A percentile compares a stretch with the other conserved stretches of the same genome.
These are phyloP conservation scores for Fomitopsis betulina DNA, from an alignment of 1,284 basidiomycete species.

Conservation along the genomic window DNA sequence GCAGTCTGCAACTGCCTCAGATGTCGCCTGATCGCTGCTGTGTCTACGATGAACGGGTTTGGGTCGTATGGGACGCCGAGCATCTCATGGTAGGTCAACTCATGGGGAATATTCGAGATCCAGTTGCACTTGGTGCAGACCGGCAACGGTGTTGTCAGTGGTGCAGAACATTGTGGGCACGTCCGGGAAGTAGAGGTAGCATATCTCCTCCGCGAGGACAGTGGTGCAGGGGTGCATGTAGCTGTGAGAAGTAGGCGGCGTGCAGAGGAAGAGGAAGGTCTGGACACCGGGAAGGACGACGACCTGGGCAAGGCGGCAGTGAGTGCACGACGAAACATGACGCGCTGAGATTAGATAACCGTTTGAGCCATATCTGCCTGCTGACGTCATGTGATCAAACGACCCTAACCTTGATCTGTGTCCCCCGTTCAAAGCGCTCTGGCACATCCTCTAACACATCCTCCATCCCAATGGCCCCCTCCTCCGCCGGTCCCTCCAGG, in stretches of 20 bases:
- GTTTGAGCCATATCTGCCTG: background rate
- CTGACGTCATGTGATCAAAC: constrained; percentile 24
- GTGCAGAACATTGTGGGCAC: constrained; percentile 58
- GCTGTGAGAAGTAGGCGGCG: background rate
- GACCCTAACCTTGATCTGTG: constrained; percentile 6
- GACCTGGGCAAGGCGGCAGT: constrained; percentile 7
- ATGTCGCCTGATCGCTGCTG: constrained; percentile 46
- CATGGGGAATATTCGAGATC: constrained; percentile 51
- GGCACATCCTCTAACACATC: background rate
- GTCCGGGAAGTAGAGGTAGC: background rate
- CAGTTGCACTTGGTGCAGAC: constrained; percentile 64
- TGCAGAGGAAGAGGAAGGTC: background rate
- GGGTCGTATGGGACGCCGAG: constrained; percentile 53
- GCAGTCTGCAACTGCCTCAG: constrained; percentile 69
- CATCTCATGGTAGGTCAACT: constrained; percentile 54
- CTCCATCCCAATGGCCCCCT: background rate
- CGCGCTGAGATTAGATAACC: background rate
- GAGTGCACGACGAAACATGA: constrained; percentile 22
- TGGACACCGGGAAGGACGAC: constrained; percentile 5
- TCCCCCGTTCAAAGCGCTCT: background rate
- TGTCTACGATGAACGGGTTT: constrained; percentile 65
- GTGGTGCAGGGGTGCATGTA: background rate
- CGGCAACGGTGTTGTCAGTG: constrained; percentile 58
- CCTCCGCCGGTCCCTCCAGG: constrained; percentile 3
- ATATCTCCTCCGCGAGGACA: background rate